Percentiles rank a stretch among this genome's conserved stretches.
phyloP scores from a whole-genome alignment of 108 stramenopile species.

The Ochromonas danica region DNA sequence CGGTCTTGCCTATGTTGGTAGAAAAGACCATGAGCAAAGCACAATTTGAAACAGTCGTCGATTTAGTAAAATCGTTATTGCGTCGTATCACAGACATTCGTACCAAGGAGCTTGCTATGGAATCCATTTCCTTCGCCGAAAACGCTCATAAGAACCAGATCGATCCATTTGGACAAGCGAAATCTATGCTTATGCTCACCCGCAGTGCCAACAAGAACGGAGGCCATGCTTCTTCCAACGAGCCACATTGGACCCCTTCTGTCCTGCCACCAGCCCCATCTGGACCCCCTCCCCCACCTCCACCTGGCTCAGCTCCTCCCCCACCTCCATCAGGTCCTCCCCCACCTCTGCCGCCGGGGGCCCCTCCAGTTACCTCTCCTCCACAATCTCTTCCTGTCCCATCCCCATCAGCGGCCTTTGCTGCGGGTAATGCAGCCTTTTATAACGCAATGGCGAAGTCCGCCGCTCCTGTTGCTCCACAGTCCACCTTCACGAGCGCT shows the following conservation, averaged over 20 bases:
- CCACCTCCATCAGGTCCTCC: slow-evolving; percentile 2
- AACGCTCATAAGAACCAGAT: neutral
- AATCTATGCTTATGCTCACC: neutral
- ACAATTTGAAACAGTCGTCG: slow-evolving; percentile 8
- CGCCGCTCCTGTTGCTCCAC: no score
- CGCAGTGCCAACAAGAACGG: neutral
- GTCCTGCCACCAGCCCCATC: neutral
- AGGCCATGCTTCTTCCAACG: neutral
- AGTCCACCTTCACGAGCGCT: no score
- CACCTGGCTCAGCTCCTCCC: neutral
- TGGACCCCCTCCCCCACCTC: neutral
- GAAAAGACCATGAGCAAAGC: neutral
- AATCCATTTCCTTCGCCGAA: neutral
- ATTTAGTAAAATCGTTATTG: neutral
- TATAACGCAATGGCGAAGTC: no score
- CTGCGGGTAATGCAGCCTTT: no score
- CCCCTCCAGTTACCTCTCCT: neutral
- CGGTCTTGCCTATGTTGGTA: slow-evolving; percentile 1
- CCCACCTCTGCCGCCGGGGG: neutral
- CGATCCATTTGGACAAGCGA: slow-evolving; percentile 10
- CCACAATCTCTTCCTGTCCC: neutral
- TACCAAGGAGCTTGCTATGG: neutral
- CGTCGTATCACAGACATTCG: neutral
- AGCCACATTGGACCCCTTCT: neutral
- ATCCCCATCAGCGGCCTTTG: neutral